Base-by-base conservation (phyloP, 2,329 filamentous ascomycete genomes). In the Coleophoma cylindrospora region DNA sequence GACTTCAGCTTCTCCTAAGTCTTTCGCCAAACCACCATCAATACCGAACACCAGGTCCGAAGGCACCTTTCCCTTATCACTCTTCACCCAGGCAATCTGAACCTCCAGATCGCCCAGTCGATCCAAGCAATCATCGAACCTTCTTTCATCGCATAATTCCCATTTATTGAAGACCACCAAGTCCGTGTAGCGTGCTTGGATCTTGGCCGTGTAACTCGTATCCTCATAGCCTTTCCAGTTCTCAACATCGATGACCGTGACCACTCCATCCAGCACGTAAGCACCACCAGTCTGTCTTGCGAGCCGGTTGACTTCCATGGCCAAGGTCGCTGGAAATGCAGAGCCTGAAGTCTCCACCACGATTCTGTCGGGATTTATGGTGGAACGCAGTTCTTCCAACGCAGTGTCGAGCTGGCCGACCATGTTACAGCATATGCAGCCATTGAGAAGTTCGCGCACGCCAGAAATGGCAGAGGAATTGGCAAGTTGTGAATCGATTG, bases 371-470 rank as follows among this genome's bases (percentile, higher is more conserved):
- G 91, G 92, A 49, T 52, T 50, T 34, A 75, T 67, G 13, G 66
- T 67, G 21, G 72, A 68, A 46, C 80, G 79, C 38, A 99, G 83
- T 63, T 94, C 84, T 40, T 79, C 72, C 15, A 99, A 83, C 1
- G 92, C 91, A 44, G 87, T 83, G 52, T 83, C 81, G 8, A 99
- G 82, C 68, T 95, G 89, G 14, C 94, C 94, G 53, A 99, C 92
- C 22, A 97, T 86, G 67, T 97, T 97, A 74, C 94, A 99, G 80
- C 94, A 99, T 70, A 99, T 97, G 72, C 94, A 97, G 58, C 92
- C 94, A 67, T 96, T 95, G 48, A 99, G 84, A 1, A 99, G 79
- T 70, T 99, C 94, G 61, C 88, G 87, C 4, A 96, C 91, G 49
- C 91, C 92, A 1, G 89, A 86, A 59, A 99, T 91, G 55, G 91